phyloP scores from a whole-genome alignment of 2,329 filamentous ascomycete genomes.

The Calonectria pseudoturangicola region DNA sequence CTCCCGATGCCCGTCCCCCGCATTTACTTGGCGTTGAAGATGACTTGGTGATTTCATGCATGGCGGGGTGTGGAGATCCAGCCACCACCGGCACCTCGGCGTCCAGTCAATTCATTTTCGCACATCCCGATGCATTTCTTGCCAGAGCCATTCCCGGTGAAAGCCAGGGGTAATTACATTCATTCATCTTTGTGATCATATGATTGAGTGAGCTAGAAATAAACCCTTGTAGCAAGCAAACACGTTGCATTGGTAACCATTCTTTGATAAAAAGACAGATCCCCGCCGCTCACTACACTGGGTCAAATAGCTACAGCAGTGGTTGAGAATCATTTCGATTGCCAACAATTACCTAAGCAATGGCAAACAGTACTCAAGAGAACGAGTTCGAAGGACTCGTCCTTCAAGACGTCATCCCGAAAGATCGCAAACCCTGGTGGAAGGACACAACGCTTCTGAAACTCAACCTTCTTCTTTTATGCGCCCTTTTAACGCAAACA shows the following conservation, averaged over 20 bases:
- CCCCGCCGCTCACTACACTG: neutral
- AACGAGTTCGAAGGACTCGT: constrained; percentile 52
- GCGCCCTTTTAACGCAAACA: constrained; percentile 57
- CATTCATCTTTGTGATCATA: constrained; percentile 7
- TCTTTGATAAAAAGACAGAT: neutral
- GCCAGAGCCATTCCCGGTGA: neutral
- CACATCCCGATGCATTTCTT: constrained; percentile 24
- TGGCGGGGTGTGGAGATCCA: constrained; percentile 15
- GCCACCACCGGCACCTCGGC: constrained; percentile 8
- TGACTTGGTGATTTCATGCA: neutral
- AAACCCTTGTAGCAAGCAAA: neutral
- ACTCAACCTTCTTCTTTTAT: constrained; percentile 58
- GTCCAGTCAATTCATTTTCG: constrained; percentile 11
- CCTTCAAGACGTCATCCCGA: constrained; percentile 51
- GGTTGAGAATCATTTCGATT: neutral
- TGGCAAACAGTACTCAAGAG: constrained; percentile 30
- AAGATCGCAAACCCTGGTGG: constrained; percentile 49
- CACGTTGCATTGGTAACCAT: neutral
- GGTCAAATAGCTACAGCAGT: neutral
- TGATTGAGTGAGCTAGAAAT: constrained; percentile 4
- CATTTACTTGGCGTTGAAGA: neutral
- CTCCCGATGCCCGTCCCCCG: constrained; percentile 29
- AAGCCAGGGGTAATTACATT: neutral
- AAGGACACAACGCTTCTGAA: constrained; percentile 50
- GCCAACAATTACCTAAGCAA: neutral